A percentile compares a stretch with the other conserved stretches of the same genome.
Evolutionary conservation across 495 filamentous ascomycete species (phyloP).

Genomic region (Cercophora sp.): DNA sequence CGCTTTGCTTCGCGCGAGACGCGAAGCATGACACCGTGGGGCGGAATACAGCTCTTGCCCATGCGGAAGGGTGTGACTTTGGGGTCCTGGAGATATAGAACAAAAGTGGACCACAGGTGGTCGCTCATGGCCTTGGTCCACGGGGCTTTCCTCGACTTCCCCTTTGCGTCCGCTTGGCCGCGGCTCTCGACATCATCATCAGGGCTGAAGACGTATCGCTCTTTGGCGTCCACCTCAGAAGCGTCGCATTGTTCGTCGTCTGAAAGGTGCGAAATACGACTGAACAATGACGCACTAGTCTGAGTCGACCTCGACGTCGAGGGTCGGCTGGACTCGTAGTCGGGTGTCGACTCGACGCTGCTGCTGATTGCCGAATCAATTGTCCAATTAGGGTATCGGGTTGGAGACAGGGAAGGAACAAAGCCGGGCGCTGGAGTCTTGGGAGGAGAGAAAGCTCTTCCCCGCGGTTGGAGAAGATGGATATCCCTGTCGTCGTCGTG

Average conservation of each 20-base stretch:
- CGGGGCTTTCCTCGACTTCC: slow-evolving; percentile 40
- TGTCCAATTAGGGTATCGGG: slow-evolving; percentile 46
- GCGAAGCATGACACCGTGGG: slow-evolving; percentile 82
- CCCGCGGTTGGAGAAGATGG: slow-evolving; percentile 25
- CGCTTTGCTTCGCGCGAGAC: slow-evolving; percentile 81
- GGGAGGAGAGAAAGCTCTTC: slow-evolving; percentile 37
- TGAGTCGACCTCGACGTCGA: slow-evolving; percentile 48
- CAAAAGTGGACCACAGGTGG: slow-evolving; percentile 89
- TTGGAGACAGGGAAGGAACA: slow-evolving; percentile 28
- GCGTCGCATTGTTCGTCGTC: slow-evolving; percentile 44
- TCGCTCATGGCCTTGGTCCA: slow-evolving; percentile 92
- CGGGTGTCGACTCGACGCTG: slow-evolving; percentile 46
- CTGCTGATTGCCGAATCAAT: slow-evolving; percentile 41
- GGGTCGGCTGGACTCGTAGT: slow-evolving; percentile 48
- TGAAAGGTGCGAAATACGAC: slow-evolving; percentile 43
- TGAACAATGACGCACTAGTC: slow-evolving; percentile 46
- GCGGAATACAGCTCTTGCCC: slow-evolving; percentile 79
- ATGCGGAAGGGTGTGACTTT: slow-evolving; percentile 91
- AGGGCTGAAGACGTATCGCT: slow-evolving; percentile 17
- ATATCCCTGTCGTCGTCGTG: slow-evolving; percentile 30
- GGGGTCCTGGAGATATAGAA: slow-evolving; percentile 83
- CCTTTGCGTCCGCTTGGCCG: slow-evolving; percentile 15
- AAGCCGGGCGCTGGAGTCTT: slow-evolving; percentile 44
- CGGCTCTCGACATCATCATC: slow-evolving; percentile 9
- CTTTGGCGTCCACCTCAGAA: slow-evolving; percentile 37